Conservation (phyloP, 495 filamentous ascomycete genomes). For the Penicillium silybi region DNA sequence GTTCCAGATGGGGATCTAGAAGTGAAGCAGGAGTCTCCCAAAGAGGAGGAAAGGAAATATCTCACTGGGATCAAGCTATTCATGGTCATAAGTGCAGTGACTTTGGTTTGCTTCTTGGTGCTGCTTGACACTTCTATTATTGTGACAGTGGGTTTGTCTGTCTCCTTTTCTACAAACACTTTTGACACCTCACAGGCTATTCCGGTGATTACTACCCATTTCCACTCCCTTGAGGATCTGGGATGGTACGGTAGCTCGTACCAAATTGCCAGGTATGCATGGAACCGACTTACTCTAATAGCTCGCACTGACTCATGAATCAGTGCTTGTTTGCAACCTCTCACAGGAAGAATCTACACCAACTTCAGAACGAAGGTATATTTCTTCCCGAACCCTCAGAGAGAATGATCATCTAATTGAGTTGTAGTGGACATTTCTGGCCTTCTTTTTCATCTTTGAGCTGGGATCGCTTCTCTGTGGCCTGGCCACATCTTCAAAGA, state of each 20-base stretch:
- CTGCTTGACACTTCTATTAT: conserved; percentile 19
- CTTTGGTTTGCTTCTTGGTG: conserved; percentile 16
- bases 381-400: neutral
- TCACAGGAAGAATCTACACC: conserved; percentile 45
- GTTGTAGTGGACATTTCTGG: conserved; percentile 29
- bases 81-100: conserved; percentile 6
- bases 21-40: neutral
- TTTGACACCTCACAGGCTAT: conserved; percentile 23
- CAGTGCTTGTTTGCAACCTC: conserved; percentile 42
- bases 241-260: conserved; percentile 49
- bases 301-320: neutral
- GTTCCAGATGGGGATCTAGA: neutral
- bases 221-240: conserved; percentile 38
- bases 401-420: neutral
- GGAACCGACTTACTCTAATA: neutral
- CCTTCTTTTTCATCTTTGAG: conserved; percentile 38
- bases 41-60: conserved; percentile 11
- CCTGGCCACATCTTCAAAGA: conserved; percentile 37
- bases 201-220: conserved; percentile 41
- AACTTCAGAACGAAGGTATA: conserved; percentile 40
- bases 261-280: conserved; percentile 32
- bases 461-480: conserved; percentile 43
- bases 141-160: conserved; percentile 9
- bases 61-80: conserved; percentile 13
- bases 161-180: neutral